A percentile compares a stretch with the other conserved stretches of the same genome.
Conservation (phyloP, 768 basidiomycete genomes). For the Cyathus striatus region DNA sequence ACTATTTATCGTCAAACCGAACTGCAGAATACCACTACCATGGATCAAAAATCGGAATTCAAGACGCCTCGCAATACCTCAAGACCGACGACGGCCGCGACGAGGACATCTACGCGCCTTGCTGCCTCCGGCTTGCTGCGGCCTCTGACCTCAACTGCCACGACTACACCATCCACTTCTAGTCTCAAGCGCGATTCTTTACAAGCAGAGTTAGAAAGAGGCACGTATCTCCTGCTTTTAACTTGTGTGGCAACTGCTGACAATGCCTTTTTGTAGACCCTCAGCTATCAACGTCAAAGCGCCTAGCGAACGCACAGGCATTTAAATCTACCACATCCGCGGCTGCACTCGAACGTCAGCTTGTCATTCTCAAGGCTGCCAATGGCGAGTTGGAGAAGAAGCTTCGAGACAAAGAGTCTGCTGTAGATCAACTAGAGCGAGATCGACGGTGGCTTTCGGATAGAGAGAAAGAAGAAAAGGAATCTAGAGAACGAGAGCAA, state of each 20-base stretch:
- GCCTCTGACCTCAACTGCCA: too few relatives aligned
- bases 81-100: too few relatives aligned
- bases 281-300: constrained; percentile 60
- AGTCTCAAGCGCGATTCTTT: constrained; percentile 67
- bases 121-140: too few relatives aligned
- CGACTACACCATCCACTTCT: too few relatives aligned
- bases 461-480: constrained; percentile 60
- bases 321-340: constrained; percentile 59
- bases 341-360: constrained; percentile 63
- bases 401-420: constrained; percentile 57
- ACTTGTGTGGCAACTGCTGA: constrained; percentile 7
- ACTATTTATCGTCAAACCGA: too few relatives aligned
- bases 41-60: too few relatives aligned
- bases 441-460: constrained; percentile 69
- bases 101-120: too few relatives aligned
- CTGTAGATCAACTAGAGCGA: constrained; percentile 61
- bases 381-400: constrained; percentile 65
- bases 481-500: constrained; percentile 59
- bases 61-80: too few relatives aligned
- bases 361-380: constrained; percentile 54
- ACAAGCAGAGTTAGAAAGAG: constrained; percentile 64
- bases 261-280: constrained; percentile 45
- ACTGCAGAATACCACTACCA: too few relatives aligned
- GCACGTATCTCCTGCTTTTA: constrained; percentile 21
- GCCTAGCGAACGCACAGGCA: constrained; percentile 59